Evolutionary conservation across 352 stramenopile species (phyloP).

Genomic region (Pythium apleroticum): DNA sequence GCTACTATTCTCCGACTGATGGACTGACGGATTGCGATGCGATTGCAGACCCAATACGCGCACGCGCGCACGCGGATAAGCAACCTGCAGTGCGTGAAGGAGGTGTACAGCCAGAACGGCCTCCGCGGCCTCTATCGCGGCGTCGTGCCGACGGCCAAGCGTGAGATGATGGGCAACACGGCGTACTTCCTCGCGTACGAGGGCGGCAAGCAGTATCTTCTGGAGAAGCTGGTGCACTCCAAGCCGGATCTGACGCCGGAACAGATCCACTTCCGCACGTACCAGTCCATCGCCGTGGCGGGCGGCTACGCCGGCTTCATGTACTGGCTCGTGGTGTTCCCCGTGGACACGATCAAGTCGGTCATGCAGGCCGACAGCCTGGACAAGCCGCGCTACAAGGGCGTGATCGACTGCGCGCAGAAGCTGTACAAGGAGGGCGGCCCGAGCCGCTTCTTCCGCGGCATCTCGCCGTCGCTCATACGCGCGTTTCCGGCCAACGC

Average conservation of each 20-base stretch:
- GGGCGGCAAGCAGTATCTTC: conserved; percentile 57
- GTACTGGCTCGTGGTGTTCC: conserved; percentile 84
- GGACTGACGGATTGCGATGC: background rate
- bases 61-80: conserved; percentile 55
- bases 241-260: conserved; percentile 43
- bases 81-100: conserved; percentile 71
- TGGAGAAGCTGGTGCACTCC: conserved; percentile 53
- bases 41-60: conserved; percentile 49
- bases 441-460: conserved; percentile 67
- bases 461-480: conserved; percentile 75
- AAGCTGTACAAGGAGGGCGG: conserved; percentile 74
- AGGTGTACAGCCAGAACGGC: conserved; percentile 62
- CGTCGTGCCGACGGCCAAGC: conserved; percentile 55
- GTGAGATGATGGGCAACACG: conserved; percentile 85
- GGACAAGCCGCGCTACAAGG: conserved; percentile 64
- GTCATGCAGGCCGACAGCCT: conserved; percentile 79
- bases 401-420: conserved; percentile 64
- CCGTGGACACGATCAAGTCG: conserved; percentile 83
- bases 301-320: conserved; percentile 80
- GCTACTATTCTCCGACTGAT: background rate
- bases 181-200: conserved; percentile 87
- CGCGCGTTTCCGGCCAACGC: conserved; percentile 79
- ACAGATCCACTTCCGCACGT: conserved; percentile 59
- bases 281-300: conserved; percentile 70
- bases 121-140: conserved; percentile 76